These are phyloP conservation scores for Dactylellina haptotyla DNA, from an alignment of 2,329 filamentous ascomycete species.

Conservation along the genomic window DNA sequence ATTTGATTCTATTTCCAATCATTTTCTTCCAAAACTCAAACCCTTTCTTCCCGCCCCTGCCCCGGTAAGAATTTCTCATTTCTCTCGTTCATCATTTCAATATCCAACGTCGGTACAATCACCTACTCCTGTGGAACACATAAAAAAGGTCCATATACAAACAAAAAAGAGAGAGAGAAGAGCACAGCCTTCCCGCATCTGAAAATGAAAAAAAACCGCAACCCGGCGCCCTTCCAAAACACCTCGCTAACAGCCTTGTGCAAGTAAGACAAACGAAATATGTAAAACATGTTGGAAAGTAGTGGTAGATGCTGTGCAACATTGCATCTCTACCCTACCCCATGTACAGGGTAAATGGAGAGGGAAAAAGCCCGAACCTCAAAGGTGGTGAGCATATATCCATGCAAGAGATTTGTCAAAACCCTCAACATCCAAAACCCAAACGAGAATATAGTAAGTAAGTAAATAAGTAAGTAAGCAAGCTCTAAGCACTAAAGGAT, in stretches of 20 bases:
- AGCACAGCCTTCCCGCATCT: conserved; percentile 3
- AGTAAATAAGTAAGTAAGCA: neutral
- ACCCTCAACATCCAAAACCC: too few species aligned
- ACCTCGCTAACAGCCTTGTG: conserved; percentile 12
- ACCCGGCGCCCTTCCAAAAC: conserved; percentile 5
- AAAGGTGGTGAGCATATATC: neutral
- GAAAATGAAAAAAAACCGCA: too few species aligned
- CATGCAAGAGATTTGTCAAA: conserved; percentile 11
- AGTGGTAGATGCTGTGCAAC: conserved; percentile 7
- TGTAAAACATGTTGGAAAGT: neutral
- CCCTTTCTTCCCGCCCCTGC: neutral
- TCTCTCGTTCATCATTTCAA: neutral
- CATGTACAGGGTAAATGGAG: neutral
- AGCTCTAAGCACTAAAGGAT: conserved; percentile 3
- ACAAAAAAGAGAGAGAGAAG: neutral
- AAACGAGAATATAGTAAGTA: too few species aligned
- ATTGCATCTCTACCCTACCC: neutral
- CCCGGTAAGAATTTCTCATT: neutral
- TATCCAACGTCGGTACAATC: too few species aligned
- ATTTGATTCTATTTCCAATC: neutral
- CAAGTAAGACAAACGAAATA: neutral
- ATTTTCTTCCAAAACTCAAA: neutral
- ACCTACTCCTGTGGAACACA: conserved; percentile 2
- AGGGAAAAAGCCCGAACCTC: neutral
- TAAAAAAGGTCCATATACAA: neutral